Percentiles rank a stretch among this genome's conserved stretches.
Evolutionary conservation across 129 eudicot genomes (phyloP).

Genomic region (Erigeron canadensis): DNA sequence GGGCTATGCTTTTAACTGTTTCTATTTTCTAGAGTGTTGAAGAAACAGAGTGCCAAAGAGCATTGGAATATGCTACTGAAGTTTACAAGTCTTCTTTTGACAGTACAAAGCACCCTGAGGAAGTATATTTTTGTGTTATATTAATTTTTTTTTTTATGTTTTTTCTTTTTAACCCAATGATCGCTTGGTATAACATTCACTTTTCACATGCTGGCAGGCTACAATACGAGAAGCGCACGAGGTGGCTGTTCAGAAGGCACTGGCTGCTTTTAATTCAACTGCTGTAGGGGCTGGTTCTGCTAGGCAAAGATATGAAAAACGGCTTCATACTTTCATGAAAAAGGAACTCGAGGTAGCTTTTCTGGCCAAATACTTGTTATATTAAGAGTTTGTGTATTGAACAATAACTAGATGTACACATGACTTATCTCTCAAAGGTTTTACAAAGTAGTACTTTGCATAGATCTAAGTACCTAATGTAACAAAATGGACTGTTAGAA

Average conservation of each 20-base stretch:
- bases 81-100: conserved; percentile 84
- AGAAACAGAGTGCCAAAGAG: conserved; percentile 97
- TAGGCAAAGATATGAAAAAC: conserved; percentile 80
- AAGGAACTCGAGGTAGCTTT: conserved; percentile 85
- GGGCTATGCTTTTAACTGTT: conserved; percentile 14
- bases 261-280: conserved; percentile 66
- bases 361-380: neutral
- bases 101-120: conserved; percentile 86
- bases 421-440: neutral
- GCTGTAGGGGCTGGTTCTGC: conserved; percentile 88
- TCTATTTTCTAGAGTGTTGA: conserved; percentile 75
- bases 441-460: neutral
- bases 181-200: conserved; percentile 11
- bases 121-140: conserved; percentile 47
- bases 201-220: conserved; percentile 51
- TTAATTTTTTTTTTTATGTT: conserved; percentile 6
- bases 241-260: conserved; percentile 74
- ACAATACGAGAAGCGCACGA: conserved; percentile 92
- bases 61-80: conserved; percentile 78
- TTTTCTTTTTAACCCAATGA: conserved; percentile 21
- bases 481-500: neutral
- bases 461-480: neutral
- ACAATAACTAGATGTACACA: conserved; percentile 11
- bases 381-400: neutral
- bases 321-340: conserved; percentile 63